Evolutionary conservation across 768 basidiomycete species (phyloP).

Genomic region (Chalciporus chontae): DNA sequence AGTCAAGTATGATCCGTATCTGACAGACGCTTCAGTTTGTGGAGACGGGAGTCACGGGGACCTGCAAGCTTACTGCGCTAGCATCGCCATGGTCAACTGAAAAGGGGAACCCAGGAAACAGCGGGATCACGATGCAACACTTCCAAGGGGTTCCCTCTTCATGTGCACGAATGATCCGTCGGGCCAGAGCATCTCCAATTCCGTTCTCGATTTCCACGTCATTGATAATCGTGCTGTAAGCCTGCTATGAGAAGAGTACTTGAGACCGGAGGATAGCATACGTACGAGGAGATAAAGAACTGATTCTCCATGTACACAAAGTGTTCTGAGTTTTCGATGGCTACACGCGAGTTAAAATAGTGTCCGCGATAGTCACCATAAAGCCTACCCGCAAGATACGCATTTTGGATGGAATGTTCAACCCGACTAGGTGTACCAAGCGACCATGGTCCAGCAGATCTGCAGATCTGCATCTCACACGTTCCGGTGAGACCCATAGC

Average conservation of each 20-base stretch:
- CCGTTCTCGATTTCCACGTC: constrained; percentile 87
- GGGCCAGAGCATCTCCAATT: constrained; percentile 92
- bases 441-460: constrained; percentile 95
- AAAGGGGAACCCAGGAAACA: constrained; percentile 90
- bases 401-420: constrained; percentile 93
- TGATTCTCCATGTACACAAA: constrained; percentile 99
- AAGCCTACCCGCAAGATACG: constrained; percentile 77
- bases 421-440: constrained; percentile 81
- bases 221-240: constrained; percentile 73
- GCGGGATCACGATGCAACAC: constrained; percentile 88
- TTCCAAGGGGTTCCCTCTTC: constrained; percentile 80
- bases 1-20: constrained; percentile 94
- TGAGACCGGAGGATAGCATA: neutral
- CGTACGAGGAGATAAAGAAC: constrained; percentile 87
- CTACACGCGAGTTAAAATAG: constrained; percentile 35
- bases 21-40: constrained; percentile 26
- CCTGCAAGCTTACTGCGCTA: constrained; percentile 61
- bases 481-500: constrained; percentile 87
- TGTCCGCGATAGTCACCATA: neutral
- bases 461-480: constrained; percentile 95
- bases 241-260: neutral
- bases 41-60: no score
- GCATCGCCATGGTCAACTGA: constrained; percentile 93
- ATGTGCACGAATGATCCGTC: constrained; percentile 87
- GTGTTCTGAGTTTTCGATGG: constrained; percentile 90